A percentile compares a stretch with the other conserved stretches of the same genome.
Conservation (phyloP, 2,329 filamentous ascomycete genomes). For the Septoria petroselini region DNA sequence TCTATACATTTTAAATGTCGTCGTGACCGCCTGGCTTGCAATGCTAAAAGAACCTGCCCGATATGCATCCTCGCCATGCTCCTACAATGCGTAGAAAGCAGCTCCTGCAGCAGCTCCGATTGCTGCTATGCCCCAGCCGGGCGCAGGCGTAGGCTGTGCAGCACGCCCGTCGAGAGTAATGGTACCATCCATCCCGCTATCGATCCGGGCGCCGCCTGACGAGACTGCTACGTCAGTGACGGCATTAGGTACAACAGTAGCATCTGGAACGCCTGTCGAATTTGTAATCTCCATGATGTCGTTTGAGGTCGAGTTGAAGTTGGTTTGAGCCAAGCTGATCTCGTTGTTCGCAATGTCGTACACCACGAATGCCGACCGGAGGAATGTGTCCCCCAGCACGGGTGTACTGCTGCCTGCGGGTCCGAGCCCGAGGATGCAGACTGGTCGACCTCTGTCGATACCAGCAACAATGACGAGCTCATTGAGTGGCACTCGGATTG, state of each 20-base stretch:
- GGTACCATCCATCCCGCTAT: constrained; percentile 12
- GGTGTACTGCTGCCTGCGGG: constrained; percentile 48
- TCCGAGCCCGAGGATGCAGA: constrained; percentile 53
- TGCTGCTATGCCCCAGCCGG: constrained; percentile 29
- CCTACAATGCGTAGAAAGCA: constrained; percentile 8
- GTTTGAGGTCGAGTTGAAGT: constrained; percentile 55
- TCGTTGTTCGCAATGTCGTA: constrained; percentile 60
- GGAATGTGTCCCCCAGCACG: constrained; percentile 61
- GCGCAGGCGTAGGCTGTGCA: constrained; percentile 29
- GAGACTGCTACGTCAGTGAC: constrained; percentile 48
- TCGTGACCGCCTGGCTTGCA: too few species aligned
- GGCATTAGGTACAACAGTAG: constrained; percentile 51
- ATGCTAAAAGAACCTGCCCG: too few species aligned
- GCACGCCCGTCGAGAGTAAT: constrained; percentile 19
- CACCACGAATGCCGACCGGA: constrained; percentile 61
- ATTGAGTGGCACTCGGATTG: constrained; percentile 54
- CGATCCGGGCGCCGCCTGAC: constrained; percentile 46
- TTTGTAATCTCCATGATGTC: constrained; percentile 55
- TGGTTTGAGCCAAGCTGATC: constrained; percentile 60
- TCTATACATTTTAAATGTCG: too few species aligned
- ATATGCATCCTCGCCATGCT: too few species aligned
- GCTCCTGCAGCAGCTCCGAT: constrained; percentile 16
- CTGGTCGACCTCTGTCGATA: constrained; percentile 39
- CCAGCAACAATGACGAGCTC: constrained; percentile 56
- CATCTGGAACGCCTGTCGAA: constrained; percentile 52